These are phyloP conservation scores for Cyclotella choctawhatcheeana DNA, from an alignment of 108 stramenopile genomes.

Conservation along the genomic window DNA sequence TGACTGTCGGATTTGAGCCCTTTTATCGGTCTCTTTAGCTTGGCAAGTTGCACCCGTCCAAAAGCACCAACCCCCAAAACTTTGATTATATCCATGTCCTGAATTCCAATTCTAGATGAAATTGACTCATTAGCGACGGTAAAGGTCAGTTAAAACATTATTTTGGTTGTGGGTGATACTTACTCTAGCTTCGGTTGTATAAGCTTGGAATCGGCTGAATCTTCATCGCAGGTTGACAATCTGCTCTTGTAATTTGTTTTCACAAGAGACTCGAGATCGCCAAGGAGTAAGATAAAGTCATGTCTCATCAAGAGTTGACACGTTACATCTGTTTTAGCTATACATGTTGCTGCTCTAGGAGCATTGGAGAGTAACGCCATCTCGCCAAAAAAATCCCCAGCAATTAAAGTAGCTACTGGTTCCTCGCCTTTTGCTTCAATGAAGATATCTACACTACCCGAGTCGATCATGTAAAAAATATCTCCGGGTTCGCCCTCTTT, in stretches of 20 bases:
- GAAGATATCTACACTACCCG: conserved; percentile 66
- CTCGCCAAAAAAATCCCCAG: conserved; percentile 85
- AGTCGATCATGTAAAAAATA: conserved; percentile 80
- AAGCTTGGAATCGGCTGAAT: too few species aligned
- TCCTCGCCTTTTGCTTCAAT: conserved; percentile 26
- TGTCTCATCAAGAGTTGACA: conserved; percentile 54
- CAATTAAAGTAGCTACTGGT: conserved; percentile 57
- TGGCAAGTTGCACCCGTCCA: conserved; percentile 41
- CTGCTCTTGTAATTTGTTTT: too few species aligned
- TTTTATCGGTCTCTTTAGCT: conserved; percentile 9
- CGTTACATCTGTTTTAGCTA: conserved; percentile 56
- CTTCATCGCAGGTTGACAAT: too few species aligned
- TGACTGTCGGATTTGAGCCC: too few species aligned
- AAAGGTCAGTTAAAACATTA: too few species aligned
- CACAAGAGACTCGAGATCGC: conserved; percentile 61
- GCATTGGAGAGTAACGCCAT: conserved; percentile 70
- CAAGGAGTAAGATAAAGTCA: conserved; percentile 66
- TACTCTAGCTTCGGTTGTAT: too few species aligned
- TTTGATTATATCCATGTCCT: conserved; percentile 21
- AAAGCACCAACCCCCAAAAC: conserved; percentile 53
- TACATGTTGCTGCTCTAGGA: conserved; percentile 60
- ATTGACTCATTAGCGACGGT: too few species aligned
- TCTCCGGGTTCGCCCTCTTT: conserved; percentile 89
- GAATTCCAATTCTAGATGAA: too few species aligned
- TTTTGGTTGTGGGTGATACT: too few species aligned